Base-by-base conservation (phyloP, 441 rosid genomes). In the Adansonia rubrostipa region DNA sequence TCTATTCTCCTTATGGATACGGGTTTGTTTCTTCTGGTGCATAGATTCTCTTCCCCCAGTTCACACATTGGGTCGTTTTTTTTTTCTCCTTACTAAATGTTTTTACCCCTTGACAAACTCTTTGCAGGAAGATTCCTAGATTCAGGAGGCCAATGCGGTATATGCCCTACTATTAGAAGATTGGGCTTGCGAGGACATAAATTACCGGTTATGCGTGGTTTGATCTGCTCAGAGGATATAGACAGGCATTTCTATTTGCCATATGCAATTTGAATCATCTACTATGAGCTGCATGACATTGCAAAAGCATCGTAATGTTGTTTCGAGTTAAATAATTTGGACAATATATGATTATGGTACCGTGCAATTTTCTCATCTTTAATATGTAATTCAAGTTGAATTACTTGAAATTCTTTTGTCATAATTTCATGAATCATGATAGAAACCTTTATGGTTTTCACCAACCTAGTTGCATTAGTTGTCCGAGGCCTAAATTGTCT, bases 131-230 rank as follows among this genome's bases (percentile, higher is more conserved):
- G 82, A 89, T 82, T 60, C 97, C 99, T 36, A 88, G 98, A 83
- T 95, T 90, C 88, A 85, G 99, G 84, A 90, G 99, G 87, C 83
- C 97, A 24, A 88, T 86, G 88, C 88, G 98, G 69, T 93, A 92
- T 89, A 92, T 92, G 96, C 99, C 99, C 22, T 93, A 92, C 80
- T 92, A 91, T 83, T 93, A 88, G 82, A 70, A 51, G 67, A 69
- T 15, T 47, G 71, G 45, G 81, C 71, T 44, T 54, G 2, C 8
- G 28, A 74, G 24, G 40, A 4, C 58, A 3, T 45, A 33, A 9
- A 62, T 24, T 75, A 45, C 4, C 6, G 6, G 8, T 15, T 75
- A n/a, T 44, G 28, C 54, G 24, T 56, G 47, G 72, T 33, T 75
- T 17, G 56, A 65, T 77, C 20, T 57, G 75, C 22, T 53, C 14